Percentiles rank a stretch among this genome's conserved stretches.
Evolutionary conservation across 495 filamentous ascomycete genomes (phyloP).

Genomic region (Tuber calosporum): DNA sequence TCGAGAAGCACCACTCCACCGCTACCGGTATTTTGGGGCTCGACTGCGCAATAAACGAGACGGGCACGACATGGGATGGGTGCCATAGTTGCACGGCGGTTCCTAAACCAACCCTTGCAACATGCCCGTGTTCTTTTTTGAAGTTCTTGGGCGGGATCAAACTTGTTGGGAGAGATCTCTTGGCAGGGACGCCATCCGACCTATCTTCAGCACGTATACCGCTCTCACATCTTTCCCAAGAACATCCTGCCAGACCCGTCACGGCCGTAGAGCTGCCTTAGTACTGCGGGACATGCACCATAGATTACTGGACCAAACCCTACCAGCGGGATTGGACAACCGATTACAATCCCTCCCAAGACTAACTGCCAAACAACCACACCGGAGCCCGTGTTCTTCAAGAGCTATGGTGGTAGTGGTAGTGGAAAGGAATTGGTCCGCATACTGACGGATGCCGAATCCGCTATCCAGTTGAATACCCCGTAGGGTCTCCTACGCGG

Average conservation of each 20-base stretch:
- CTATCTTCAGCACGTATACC: constrained; percentile 52
- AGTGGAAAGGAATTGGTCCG: constrained; percentile 48
- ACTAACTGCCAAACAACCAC: constrained; percentile 42
- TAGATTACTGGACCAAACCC: constrained; percentile 61
- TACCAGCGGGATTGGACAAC: constrained; percentile 54
- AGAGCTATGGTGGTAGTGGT: background rate
- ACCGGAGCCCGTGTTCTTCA: constrained; percentile 14
- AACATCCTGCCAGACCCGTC: constrained; percentile 55
- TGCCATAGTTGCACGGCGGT: background rate
- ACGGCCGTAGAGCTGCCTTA: constrained; percentile 60
- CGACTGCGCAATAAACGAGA: background rate
- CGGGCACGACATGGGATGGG: background rate
- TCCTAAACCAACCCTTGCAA: background rate
- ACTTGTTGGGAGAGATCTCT: background rate
- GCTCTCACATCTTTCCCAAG: constrained; percentile 55
- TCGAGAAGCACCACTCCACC: background rate
- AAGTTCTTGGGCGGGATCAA: background rate
- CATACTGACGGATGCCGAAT: constrained; percentile 56
- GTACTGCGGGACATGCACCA: constrained; percentile 63
- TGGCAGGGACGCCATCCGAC: background rate
- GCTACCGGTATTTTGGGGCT: background rate
- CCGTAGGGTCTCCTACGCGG: constrained; percentile 62
- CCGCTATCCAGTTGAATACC: constrained; percentile 55
- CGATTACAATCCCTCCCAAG: constrained; percentile 49
- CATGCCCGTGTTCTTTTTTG: background rate